phyloP scores from a whole-genome alignment of 2,329 filamentous ascomycete species.

The Septoria linicola region DNA sequence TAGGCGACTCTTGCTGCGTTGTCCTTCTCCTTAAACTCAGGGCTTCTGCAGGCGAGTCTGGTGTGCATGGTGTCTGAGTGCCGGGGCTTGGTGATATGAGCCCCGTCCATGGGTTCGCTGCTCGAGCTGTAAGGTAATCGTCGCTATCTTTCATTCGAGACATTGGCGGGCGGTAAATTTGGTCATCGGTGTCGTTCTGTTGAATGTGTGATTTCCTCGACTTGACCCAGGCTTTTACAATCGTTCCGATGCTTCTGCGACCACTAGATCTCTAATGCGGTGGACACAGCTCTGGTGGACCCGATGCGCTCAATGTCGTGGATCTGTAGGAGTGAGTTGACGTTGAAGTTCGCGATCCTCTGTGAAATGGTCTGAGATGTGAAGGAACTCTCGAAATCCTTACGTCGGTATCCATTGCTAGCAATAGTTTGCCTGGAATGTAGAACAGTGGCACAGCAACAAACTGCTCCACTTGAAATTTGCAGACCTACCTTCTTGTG shows the following conservation, averaged over 20 bases:
- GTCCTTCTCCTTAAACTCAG: constrained; percentile 24
- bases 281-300: constrained; percentile 24
- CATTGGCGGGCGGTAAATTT: constrained; percentile 10
- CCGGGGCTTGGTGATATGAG: constrained; percentile 37
- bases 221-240: constrained; percentile 25
- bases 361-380: constrained; percentile 19
- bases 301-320: constrained; percentile 1
- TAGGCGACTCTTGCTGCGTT: constrained; percentile 24
- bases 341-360: constrained; percentile 6
- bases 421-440: constrained; percentile 18
- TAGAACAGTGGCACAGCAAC: constrained; percentile 19
- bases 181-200: no score
- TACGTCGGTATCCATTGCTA: constrained; percentile 10
- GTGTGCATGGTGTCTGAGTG: constrained; percentile 31
- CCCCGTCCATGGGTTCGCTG: constrained; percentile 38
- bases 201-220: constrained; percentile 4
- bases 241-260: constrained; percentile 16
- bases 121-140: constrained; percentile 39
- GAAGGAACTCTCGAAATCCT: constrained; percentile 15
- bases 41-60: constrained; percentile 35
- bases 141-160: constrained; percentile 39
- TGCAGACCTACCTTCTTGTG: not conserved
- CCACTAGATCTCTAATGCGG: constrained; percentile 21
- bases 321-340: constrained; percentile 11
- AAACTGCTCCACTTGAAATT: not conserved